Evolutionary conservation across 148 eudicot species (phyloP).

Genomic region (Heliamphora exappendiculata): DNA sequence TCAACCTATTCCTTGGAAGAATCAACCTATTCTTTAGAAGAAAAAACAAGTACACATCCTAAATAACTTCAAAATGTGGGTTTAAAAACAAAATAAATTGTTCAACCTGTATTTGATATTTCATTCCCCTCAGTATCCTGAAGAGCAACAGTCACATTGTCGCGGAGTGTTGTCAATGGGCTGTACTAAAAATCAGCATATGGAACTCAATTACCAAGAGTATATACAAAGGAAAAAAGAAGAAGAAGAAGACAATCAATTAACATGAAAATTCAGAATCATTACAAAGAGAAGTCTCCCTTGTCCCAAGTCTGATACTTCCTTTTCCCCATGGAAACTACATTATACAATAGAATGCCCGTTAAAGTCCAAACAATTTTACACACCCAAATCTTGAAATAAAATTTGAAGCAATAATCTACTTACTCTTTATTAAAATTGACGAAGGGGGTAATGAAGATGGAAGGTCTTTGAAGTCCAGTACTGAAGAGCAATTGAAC

Average conservation of each 20-base stretch:
- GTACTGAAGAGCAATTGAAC: conserved; percentile 28
- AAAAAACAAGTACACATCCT: background rate
- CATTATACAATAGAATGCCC: conserved; percentile 19
- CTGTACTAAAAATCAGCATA: conserved; percentile 32
- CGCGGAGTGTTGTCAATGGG: conserved; percentile 57
- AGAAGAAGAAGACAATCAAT: background rate
- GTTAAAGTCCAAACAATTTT: conserved; percentile 1
- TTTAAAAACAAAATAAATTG: background rate
- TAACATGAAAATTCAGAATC: conserved; percentile 13
- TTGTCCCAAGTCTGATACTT: conserved; percentile 44
- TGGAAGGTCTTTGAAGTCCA: conserved; percentile 56
- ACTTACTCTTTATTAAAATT: conserved; percentile 50
- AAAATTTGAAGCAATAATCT: background rate
- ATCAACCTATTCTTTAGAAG: too few species aligned
- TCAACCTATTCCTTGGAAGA: conserved; percentile 9
- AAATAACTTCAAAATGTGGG: background rate
- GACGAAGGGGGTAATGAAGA: conserved; percentile 45
- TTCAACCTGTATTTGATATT: conserved; percentile 57
- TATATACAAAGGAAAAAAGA: background rate
- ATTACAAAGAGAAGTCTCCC: conserved; percentile 75
- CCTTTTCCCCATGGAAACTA: conserved; percentile 83
- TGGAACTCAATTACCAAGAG: background rate
- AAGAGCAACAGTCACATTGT: conserved; percentile 50
- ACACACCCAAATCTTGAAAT: background rate
- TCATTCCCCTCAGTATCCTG: conserved; percentile 67